Base-by-base conservation (phyloP, 2,329 filamentous ascomycete species). In the Pseudofabraea citricarpa region DNA sequence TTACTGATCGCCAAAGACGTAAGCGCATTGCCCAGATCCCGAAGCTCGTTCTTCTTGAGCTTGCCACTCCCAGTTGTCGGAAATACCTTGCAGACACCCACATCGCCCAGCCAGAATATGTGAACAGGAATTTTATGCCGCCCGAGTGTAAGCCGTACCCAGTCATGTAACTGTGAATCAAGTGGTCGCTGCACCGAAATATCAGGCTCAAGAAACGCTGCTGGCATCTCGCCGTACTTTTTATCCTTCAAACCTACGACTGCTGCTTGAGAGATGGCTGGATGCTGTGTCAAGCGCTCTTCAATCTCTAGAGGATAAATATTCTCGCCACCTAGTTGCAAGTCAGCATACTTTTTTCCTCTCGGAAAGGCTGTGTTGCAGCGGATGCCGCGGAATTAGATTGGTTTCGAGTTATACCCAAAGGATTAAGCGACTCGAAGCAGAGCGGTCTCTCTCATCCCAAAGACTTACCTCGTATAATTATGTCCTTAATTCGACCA, bases 31-130 rank as follows among this genome's bases (percentile, higher is more conserved):
- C 33, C 33, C 10, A 44, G 23, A 20, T 46, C 24, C 18, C 32
- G 20, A 4, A 44, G 23, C 19, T 31, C 32, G 26, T 37, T 79
- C 66, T 85, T 85, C 52, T 77, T 73, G 43, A 85, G 77, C 64
- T 85, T 85, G 2, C 81, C 81, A 54, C 81, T 85, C 1, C 81
- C 81, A 15, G 81, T 85, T 55, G 83, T 64, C 9, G 81, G 81
- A 20, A 83, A 69, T 1, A 53, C 54, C 1, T 78, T 72, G 24
- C 16, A 16, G 6, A 83, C 70, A 10, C 72, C 75, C 39, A 72
- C 72, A 51, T 75, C 67, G 1, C 85, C 86, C 12, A 89, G 71
- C 74, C 84, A 87, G 58, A 89, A 88, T n/a, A 90, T 60, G 58
- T 87, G 75, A 9, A 77, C 68, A 0, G 86, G 85, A 5, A 82